phyloP scores from a whole-genome alignment of 371 early-diverging fungal genomes.

The Thermomucor indicae-seudaticae region DNA sequence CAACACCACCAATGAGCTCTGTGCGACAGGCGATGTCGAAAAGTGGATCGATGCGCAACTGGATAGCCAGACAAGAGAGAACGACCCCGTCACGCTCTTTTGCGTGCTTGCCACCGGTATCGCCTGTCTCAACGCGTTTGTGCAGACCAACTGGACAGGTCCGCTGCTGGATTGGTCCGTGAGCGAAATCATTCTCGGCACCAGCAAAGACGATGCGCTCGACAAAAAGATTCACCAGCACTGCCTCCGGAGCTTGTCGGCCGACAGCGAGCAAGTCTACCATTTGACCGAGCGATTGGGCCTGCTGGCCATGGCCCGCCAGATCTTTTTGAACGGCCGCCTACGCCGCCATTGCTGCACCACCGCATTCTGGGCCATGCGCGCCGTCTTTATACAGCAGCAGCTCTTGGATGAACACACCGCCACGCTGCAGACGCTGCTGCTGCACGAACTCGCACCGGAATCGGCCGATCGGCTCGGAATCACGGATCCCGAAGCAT shows the following conservation, averaged over 20 bases:
- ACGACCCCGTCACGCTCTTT: slow-evolving; percentile 8
- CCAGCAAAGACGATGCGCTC: slow-evolving; percentile 13
- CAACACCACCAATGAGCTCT: background rate
- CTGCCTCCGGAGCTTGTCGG: slow-evolving; percentile 49
- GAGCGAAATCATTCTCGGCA: slow-evolving; percentile 21
- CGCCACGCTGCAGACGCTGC: slow-evolving; percentile 54
- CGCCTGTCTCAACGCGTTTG: slow-evolving; percentile 57
- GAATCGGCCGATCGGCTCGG: slow-evolving; percentile 1
- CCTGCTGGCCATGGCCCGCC: slow-evolving; percentile 62
- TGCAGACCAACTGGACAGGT: slow-evolving; percentile 71
- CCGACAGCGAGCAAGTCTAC: slow-evolving; percentile 86
- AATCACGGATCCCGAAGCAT: slow-evolving; percentile 3
- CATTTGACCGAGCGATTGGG: slow-evolving; percentile 67
- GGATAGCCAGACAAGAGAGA: background rate
- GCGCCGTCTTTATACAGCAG: slow-evolving; percentile 77
- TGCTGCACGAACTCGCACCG: slow-evolving; percentile 29
- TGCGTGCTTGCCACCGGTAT: slow-evolving; percentile 46
- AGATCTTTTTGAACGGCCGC: slow-evolving; percentile 60
- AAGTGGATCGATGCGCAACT: slow-evolving; percentile 18
- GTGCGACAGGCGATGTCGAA: slow-evolving; percentile 16
- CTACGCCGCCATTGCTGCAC: slow-evolving; percentile 18
- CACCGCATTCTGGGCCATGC: slow-evolving; percentile 74
- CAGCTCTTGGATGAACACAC: slow-evolving; percentile 82
- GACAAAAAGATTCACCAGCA: slow-evolving; percentile 24
- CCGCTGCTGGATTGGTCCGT: slow-evolving; percentile 42